Percentiles rank a stretch among this genome's conserved stretches.
phyloP scores from a whole-genome alignment of 2,329 filamentous ascomycete genomes.

The Fusarium scirpi region DNA sequence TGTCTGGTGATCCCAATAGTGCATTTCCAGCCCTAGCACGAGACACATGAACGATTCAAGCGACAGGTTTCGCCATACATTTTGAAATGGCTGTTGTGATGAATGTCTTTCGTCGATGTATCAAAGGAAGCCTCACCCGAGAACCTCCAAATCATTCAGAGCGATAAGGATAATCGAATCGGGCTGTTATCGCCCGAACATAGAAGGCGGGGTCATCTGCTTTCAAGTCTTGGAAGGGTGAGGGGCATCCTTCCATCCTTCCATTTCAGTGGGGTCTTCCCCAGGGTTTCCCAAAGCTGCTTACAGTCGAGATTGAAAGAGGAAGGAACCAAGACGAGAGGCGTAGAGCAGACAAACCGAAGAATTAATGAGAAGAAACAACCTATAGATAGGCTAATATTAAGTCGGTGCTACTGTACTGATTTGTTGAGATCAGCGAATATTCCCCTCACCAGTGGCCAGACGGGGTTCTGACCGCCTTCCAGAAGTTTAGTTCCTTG shows the following conservation, averaged over 20 bases:
- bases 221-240: conserved; percentile 23
- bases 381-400: background rate
- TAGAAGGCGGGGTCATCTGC: conserved; percentile 29
- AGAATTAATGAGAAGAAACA: background rate
- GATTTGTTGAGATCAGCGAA: conserved; percentile 21
- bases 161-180: conserved; percentile 20
- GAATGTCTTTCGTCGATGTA: background rate
- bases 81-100: conserved; percentile 5
- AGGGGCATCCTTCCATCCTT: conserved; percentile 20
- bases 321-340: conserved; percentile 28
- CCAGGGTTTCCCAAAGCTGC: conserved; percentile 12
- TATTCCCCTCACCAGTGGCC: conserved; percentile 29
- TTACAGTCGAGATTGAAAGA: conserved; percentile 9
- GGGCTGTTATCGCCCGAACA: conserved; percentile 22
- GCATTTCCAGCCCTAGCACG: conserved; percentile 10
- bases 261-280: conserved; percentile 22
- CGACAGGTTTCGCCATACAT: background rate
- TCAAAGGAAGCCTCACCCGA: background rate
- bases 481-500: conserved; percentile 29
- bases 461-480: conserved; percentile 39
- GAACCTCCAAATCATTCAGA: background rate
- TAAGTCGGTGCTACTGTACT: background rate
- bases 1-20: conserved; percentile 17
- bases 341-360: background rate
- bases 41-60: conserved; percentile 8